Evolutionary conservation across 768 basidiomycete species (phyloP).

Genomic region (Russula earlei): DNA sequence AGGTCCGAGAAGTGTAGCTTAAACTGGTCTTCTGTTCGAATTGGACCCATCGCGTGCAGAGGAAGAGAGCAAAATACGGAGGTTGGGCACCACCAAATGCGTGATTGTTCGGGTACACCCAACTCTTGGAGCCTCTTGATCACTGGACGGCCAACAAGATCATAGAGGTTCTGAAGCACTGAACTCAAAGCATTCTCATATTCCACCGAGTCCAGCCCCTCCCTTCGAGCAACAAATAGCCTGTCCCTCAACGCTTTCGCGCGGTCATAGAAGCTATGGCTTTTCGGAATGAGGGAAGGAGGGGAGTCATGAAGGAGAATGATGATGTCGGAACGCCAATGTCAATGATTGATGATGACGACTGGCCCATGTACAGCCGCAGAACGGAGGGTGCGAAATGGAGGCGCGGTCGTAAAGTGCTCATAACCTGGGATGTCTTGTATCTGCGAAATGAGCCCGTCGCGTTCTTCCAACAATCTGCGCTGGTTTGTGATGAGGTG

Average conservation of each 20-base stretch:
- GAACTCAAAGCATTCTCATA: neutral
- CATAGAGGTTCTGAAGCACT: neutral
- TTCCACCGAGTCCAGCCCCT: neutral
- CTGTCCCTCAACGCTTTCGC: neutral
- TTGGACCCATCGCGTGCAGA: neutral
- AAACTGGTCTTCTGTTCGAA: neutral
- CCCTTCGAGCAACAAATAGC: neutral
- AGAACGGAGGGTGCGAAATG: neutral
- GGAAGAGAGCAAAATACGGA: neutral
- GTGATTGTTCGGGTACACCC: neutral
- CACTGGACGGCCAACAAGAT: neutral
- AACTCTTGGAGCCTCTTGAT: neutral
- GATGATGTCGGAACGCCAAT: neutral
- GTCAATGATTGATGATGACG: neutral
- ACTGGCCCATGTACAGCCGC: neutral
- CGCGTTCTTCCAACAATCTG: neutral
- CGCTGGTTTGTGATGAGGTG: neutral
- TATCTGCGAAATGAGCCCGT: neutral
- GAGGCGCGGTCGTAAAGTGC: neutral
- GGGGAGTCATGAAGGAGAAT: slow-evolving; percentile 33
- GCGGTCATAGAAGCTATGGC: neutral
- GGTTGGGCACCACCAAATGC: neutral
- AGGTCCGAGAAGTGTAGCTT: neutral
- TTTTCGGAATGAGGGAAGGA: slow-evolving; percentile 33
- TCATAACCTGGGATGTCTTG: neutral